These are phyloP conservation scores for Hirschioporus abietinus DNA, from an alignment of 768 basidiomycete species.

Conservation along the genomic window DNA sequence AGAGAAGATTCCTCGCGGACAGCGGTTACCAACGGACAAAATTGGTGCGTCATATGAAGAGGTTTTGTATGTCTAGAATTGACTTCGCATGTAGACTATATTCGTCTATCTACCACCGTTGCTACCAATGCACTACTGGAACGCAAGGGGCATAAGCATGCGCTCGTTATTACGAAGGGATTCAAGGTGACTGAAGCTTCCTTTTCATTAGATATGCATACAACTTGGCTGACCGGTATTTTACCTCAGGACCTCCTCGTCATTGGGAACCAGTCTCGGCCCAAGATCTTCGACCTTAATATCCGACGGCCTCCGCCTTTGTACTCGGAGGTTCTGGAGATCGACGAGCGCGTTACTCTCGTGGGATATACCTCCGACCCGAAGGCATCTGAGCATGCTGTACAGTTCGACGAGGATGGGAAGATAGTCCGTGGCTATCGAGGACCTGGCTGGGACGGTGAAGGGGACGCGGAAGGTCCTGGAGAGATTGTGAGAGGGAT, in stretches of 20 bases:
- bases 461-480: slow-evolving; percentile 67
- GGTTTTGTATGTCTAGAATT: slow-evolving; percentile 2
- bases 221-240: background rate
- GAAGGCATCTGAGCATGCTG: slow-evolving; percentile 63
- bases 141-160: slow-evolving; percentile 89
- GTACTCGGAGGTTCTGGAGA: slow-evolving; percentile 59
- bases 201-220: background rate
- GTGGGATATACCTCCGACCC: slow-evolving; percentile 94
- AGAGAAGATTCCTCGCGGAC: slow-evolving; percentile 58
- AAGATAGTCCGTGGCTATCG: slow-evolving; percentile 61
- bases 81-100: slow-evolving; percentile 58
- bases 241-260: slow-evolving; percentile 62
- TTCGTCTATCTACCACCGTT: slow-evolving; percentile 89
- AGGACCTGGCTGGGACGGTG: slow-evolving; percentile 73
- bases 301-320: slow-evolving; percentile 74
- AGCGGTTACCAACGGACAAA: slow-evolving; percentile 67
- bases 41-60: slow-evolving; percentile 49
- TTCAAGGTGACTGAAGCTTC: slow-evolving; percentile 42
- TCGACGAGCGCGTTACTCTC: slow-evolving; percentile 91
- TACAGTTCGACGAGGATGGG: slow-evolving; percentile 73
- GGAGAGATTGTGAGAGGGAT: slow-evolving; percentile 78
- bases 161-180: slow-evolving; percentile 84
- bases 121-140: slow-evolving; percentile 96
- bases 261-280: slow-evolving; percentile 93
- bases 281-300: slow-evolving; percentile 91